phyloP scores from a whole-genome alignment of 768 basidiomycete genomes.

The Suillus weaverae region DNA sequence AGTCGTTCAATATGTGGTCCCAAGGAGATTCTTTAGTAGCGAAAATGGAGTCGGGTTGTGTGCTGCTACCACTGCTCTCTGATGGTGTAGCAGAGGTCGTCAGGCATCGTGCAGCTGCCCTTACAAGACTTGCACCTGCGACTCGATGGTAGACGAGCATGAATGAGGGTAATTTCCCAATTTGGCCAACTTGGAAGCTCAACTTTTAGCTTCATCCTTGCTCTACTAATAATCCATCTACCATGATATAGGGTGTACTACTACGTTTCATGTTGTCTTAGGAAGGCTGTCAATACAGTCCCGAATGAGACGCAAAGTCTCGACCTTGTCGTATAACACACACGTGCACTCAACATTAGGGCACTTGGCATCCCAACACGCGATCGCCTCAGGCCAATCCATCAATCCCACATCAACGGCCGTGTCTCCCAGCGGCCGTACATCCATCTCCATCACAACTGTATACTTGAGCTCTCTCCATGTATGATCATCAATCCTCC shows the following conservation, averaged over 20 bases:
- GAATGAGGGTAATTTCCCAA: background rate
- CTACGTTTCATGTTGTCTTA: constrained; percentile 30
- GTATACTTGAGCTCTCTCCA: too few relatives aligned
- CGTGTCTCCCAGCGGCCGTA: too few relatives aligned
- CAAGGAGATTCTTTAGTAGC: constrained; percentile 40
- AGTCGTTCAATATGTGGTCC: constrained; percentile 54
- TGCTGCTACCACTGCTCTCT: background rate
- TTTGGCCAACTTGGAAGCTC: too few relatives aligned
- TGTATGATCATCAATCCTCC: too few relatives aligned
- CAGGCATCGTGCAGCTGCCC: constrained; percentile 8
- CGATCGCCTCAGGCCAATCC: constrained; percentile 56
- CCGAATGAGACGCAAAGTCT: constrained; percentile 52
- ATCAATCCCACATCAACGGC: too few relatives aligned
- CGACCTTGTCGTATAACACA: constrained; percentile 54
- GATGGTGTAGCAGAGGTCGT: background rate
- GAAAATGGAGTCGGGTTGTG: constrained; percentile 33
- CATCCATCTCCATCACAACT: too few relatives aligned
- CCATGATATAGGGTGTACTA: background rate
- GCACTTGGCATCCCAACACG: constrained; percentile 63
- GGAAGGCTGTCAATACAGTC: constrained; percentile 56
- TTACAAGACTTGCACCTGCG: constrained; percentile 7
- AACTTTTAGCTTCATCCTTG: too few relatives aligned
- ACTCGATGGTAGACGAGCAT: constrained; percentile 24
- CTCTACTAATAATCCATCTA: background rate
- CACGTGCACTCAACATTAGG: constrained; percentile 43